phyloP scores from a whole-genome alignment of 345 rosid species.

The Populus deltoides region DNA sequence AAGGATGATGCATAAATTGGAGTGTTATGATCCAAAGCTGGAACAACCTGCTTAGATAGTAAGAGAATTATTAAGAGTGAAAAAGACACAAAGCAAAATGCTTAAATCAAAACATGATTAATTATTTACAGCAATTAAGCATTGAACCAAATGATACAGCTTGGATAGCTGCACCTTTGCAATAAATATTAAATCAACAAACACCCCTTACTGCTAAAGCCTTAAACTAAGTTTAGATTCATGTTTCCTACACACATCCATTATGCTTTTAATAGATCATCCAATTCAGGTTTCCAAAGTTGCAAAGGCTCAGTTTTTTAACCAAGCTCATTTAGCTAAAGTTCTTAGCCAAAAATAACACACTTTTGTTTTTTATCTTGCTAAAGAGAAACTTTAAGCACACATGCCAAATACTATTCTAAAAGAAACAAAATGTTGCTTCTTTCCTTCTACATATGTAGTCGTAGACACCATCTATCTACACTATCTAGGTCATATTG shows the following conservation, averaged over 20 bases:
- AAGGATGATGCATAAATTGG: slow-evolving; percentile 95
- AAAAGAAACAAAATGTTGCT: neutral
- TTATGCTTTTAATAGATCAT: neutral
- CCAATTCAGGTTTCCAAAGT: neutral
- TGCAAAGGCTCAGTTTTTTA: neutral
- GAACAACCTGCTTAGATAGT: slow-evolving; percentile 68
- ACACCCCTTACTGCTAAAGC: neutral
- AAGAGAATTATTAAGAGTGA: slow-evolving; percentile 7
- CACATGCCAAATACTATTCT: neutral
- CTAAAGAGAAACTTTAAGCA: neutral
- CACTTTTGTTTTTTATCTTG: neutral
- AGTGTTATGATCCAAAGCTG: slow-evolving; percentile 77
- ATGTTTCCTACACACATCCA: neutral
- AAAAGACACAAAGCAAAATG: neutral
- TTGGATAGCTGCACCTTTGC: neutral
- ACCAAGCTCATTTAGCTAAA: neutral
- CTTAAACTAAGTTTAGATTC: neutral
- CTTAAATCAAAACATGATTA: neutral
- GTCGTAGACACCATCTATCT: neutral
- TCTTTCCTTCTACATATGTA: neutral
- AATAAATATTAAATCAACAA: neutral
- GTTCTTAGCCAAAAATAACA: neutral
- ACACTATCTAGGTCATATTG: neutral
- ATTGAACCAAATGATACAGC: neutral
- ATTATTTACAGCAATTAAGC: neutral